Evolutionary conservation across 495 filamentous ascomycete genomes (phyloP), one percentile per base, ranked within the genome.

Genomic region (Neurospora pannonica): DNA sequence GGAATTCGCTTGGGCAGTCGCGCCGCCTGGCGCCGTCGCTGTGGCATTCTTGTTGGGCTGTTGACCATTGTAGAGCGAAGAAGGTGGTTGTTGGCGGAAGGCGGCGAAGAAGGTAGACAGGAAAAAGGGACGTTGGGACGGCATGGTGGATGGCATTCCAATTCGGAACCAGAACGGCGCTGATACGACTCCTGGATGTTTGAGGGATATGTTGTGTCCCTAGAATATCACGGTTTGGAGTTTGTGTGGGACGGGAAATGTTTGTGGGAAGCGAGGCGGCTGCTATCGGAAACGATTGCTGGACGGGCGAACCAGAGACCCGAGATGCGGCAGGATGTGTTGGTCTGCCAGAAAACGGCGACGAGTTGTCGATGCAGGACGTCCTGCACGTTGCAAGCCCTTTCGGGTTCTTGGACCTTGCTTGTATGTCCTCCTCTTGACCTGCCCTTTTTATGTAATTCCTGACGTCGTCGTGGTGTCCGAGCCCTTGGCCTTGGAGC

Each of bases 101-200:
- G 93, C 92, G 79, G 92, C 91, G 76, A 97, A 89, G 87, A 97
- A 93, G 85, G 92, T 94, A 73, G 91, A 90, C 76, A 97, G 87
- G 80, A 86, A 87, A 87, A 95, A 95, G 72, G 93, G 92, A 46
- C 92, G 87, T 85, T 95, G 94, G 73, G 92, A 93, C 1, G 92
- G 85, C 89, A 91, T 91, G 70, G 72, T 86, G 73, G 34, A 28
- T 36, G 37, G 48, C 62, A 73, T 75, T 38, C 54, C 15, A 67
- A 67, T 67, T 67, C 15, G 54, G 28, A 19, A 34, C 28, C 54
- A 67, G 28, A 19, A 2, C 6, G 28, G 7, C 31, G 28, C 54
- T 67, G 54, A 28, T 17, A 67, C 54, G 54, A 67, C 54, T 34
- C 15, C 54, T 34, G 54, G 10, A 67, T 19, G 54, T 19, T 67